A percentile compares a stretch with the other conserved stretches of the same genome.
phyloP scores from a whole-genome alignment of 2,329 filamentous ascomycete species.

The Fusarium lyarnte region DNA sequence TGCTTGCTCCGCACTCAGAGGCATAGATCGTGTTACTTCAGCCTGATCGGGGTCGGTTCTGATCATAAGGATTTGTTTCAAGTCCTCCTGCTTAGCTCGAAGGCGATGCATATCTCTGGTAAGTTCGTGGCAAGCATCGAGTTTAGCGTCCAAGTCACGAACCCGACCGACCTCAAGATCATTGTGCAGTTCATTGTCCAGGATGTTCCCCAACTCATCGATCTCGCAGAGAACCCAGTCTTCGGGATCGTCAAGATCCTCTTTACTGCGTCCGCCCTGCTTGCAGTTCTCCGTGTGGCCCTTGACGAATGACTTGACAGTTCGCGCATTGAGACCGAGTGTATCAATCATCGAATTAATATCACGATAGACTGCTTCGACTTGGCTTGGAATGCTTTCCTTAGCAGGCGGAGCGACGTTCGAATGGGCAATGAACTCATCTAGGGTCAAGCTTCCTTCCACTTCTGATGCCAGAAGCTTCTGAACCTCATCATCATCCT shows the following conservation, averaged over 20 bases:
- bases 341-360: slow-evolving; percentile 96
- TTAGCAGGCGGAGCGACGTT: slow-evolving; percentile 62
- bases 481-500: slow-evolving; percentile 76
- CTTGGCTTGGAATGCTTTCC: slow-evolving; percentile 69
- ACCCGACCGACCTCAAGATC: slow-evolving; percentile 75
- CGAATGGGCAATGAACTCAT: slow-evolving; percentile 73
- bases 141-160: slow-evolving; percentile 72
- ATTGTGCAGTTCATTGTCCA: slow-evolving; percentile 70
- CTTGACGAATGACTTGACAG: slow-evolving; percentile 72
- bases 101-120: slow-evolving; percentile 76
- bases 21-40: slow-evolving; percentile 73
- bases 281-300: slow-evolving; percentile 70
- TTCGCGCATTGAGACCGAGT: slow-evolving; percentile 81
- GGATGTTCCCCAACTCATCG: slow-evolving; percentile 70
- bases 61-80: slow-evolving; percentile 78
- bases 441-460: slow-evolving; percentile 68
- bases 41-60: slow-evolving; percentile 73
- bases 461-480: slow-evolving; percentile 68
- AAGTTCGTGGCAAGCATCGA: slow-evolving; percentile 74
- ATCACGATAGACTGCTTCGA: slow-evolving; percentile 77
- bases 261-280: slow-evolving; percentile 64
- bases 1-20: slow-evolving; percentile 85
- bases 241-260: slow-evolving; percentile 75
- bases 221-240: slow-evolving; percentile 83
- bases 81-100: slow-evolving; percentile 78